These are phyloP conservation scores for Quercus suber DNA, from an alignment of 306 rosid species.

Conservation along the genomic window DNA sequence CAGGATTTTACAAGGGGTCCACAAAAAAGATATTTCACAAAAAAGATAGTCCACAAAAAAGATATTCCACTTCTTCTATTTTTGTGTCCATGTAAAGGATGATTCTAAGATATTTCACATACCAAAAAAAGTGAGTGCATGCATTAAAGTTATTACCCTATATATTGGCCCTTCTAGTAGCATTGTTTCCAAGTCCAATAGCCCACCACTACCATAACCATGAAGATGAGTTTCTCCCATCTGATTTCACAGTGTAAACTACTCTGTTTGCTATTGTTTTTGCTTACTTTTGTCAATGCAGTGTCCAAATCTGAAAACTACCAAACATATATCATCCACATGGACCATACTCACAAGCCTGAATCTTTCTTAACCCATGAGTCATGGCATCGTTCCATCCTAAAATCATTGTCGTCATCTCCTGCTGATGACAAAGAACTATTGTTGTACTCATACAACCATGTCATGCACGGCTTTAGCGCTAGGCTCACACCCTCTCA, in stretches of 20 bases:
- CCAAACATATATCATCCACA: background rate
- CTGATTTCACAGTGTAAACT: background rate
- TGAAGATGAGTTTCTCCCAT: background rate
- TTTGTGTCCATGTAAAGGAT: no score
- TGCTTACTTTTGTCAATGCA: no score
- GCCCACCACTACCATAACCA: no score
- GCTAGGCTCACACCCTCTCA: slow-evolving; percentile 7
- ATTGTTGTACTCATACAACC: slow-evolving; percentile 21
- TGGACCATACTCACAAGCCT: background rate
- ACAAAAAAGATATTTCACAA: no score
- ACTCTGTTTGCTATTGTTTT: no score
- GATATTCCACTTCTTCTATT: no score
- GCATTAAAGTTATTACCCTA: background rate
- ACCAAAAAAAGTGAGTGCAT: no score
- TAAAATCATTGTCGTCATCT: background rate
- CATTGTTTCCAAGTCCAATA: background rate
- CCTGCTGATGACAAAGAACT: background rate
- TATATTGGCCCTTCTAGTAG: no score
- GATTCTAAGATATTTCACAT: no score
- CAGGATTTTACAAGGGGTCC: no score
- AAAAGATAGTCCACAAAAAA: no score
- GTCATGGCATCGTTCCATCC: background rate
- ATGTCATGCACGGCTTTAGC: slow-evolving; percentile 22
- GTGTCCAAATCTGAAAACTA: background rate
- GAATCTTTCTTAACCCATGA: background rate